Conservation (phyloP, 306 rosid genomes). For the Morella rubra region DNA sequence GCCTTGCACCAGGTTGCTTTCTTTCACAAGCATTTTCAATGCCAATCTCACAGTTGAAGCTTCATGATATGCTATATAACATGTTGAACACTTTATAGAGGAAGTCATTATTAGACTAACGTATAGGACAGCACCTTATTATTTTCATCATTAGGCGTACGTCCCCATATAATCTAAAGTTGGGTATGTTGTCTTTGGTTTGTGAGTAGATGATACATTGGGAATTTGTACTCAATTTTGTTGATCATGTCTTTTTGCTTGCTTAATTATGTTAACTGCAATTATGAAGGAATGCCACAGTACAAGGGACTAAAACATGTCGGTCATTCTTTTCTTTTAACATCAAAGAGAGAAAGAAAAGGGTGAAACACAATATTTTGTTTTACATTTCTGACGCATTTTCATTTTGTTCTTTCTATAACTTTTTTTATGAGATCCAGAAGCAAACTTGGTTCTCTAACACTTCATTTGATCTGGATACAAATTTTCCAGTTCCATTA, state of each 20-base stretch:
- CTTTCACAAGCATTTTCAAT: neutral
- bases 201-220: neutral
- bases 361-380: neutral
- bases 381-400: neutral
- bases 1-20: slow-evolving; percentile 65
- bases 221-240: neutral
- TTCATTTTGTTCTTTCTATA: neutral
- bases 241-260: neutral
- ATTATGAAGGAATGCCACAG: neutral
- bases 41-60: neutral
- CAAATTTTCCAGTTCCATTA: neutral
- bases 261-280: neutral
- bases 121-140: too few species aligned
- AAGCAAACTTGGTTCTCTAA: neutral
- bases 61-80: neutral
- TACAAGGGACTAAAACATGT: neutral
- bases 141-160: neutral
- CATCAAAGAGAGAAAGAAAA: neutral
- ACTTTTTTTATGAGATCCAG: neutral
- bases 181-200: neutral
- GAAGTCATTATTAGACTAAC: slow-evolving; percentile 3
- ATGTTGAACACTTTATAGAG: neutral
- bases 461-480: neutral
- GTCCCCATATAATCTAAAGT: neutral
- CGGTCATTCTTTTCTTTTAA: neutral